These are phyloP conservation scores for Biscutella auriculata DNA, from an alignment of 441 rosid genomes.

Conservation along the genomic window DNA sequence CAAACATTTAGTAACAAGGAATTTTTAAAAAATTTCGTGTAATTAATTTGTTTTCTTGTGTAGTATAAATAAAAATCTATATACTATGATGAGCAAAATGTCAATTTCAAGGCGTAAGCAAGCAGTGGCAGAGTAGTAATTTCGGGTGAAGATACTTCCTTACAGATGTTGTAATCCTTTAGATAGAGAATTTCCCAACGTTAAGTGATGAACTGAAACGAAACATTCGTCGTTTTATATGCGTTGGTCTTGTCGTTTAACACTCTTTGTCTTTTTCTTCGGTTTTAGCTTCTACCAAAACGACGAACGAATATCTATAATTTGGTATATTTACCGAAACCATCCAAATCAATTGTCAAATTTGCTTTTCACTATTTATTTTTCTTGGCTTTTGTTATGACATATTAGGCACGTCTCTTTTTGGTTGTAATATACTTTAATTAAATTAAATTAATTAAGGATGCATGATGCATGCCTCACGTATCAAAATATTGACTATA, in stretches of 20 bases:
- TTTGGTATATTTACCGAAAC: neutral
- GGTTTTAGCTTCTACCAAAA: constrained; percentile 5
- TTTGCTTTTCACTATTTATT: neutral
- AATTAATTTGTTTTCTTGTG: too few relatives aligned
- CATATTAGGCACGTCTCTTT: constrained; percentile 10
- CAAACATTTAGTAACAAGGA: too few relatives aligned
- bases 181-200: constrained; percentile 13
- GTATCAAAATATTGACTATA: too few relatives aligned
- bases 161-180: constrained; percentile 8
- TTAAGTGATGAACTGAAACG: constrained; percentile 13
- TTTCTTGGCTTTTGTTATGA: neutral
- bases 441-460: neutral
- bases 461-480: too few relatives aligned
- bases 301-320: neutral
- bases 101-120: too few relatives aligned
- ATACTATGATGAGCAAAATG: too few relatives aligned
- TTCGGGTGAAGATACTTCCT: neutral
- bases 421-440: neutral
- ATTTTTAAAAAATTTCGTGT: too few relatives aligned
- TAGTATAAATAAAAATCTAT: too few relatives aligned
- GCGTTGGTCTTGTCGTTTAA: constrained; percentile 20
- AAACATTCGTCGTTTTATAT: constrained; percentile 19
- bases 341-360: neutral
- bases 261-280: constrained; percentile 1
- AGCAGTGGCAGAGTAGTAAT: constrained; percentile 10